Evolutionary conservation across 2,329 filamentous ascomycete species (phyloP), one percentile per base, ranked within the genome.

Genomic region (Stemphylium lycopersici): DNA sequence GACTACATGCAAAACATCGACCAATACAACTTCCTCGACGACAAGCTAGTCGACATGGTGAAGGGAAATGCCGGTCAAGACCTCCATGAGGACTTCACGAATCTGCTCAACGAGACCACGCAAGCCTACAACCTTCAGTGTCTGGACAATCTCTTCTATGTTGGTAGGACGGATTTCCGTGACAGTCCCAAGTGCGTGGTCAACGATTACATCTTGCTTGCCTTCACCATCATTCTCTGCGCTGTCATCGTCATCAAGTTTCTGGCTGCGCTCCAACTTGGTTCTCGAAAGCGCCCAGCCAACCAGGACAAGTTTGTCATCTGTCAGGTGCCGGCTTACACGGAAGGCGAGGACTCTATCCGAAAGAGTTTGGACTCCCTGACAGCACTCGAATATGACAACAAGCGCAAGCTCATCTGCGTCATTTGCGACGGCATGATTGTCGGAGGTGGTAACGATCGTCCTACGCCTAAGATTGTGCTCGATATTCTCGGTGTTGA

Each of bases 251-350:
- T 87, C 45, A 78, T 90, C 77, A 99, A 98, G 77, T 99, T 99
- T 79, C 75, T 99, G 69, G 87, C 95, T 47, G 95, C 95, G 11
- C 83, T 99, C 37, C 95, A 97, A 69, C 90, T 99, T 56, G 93
- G 93, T 40, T 92, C 92, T 4, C 97, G 97, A 79, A 86, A 90
- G 55, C 88, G 91, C 15, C 95, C 95, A 2, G 84, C 90, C 5
- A 90, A 92, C 33, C 95, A 98, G 76, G 95, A 99, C 77, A 99
- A 98, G 74, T 99, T 99, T 68, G 93, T 99, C 66, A 98, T 99
- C 63, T 98, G 95, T 77, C 92, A 97, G 76, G 92, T 99, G 29
- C 95, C 95, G 8, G 95, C 95, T 4, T 99, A 99, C 72, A 99
- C 95, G 0, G 95, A 99, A 80, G 95, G 92, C 67, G 95, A 99